Evolutionary conservation across 768 basidiomycete species (phyloP), one percentile per base, ranked within the genome.

Genomic region (Suillus subluteus): DNA sequence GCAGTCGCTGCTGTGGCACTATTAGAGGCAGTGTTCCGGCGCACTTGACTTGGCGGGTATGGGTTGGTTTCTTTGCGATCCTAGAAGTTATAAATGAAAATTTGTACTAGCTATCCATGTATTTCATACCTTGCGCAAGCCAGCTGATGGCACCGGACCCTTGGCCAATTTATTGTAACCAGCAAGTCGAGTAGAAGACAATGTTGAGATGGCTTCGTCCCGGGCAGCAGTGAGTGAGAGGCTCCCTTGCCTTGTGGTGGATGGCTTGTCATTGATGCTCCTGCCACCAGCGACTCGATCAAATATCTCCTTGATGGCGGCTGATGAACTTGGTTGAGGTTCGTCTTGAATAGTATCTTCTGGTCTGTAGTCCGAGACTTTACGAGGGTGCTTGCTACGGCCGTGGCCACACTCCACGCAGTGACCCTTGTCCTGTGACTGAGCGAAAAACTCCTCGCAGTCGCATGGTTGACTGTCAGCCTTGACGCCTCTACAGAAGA

Each of bases 91-190:
- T 44, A 0, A 44, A 44, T 44, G 3, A 44, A 44, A 8, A 21
- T 21, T 21, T 37, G 37, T 4, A 38, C 61, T 62, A 62, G 26
- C 16, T 15, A 11, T 35, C 13, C 0, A 6, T 6, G 11, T 11
- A 23, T 50, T n/a, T 44, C 61, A 15, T 30, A 62, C 61, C 61
- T 62, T 62, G 4, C 8, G 23, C 13, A 32, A 18, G 12, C 61
- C 61, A 62, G 43, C 61, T 12, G 32, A 43, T 18, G 61, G 41
- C 7, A 6, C 44, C 2, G 61, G 61, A n/a, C 61, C 61, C 30
- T 44, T 40, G 11, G 61, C 61, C 61, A 62, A 18, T 9, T 62
- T 62, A n/a, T 44, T 41, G n/a, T 62, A 62, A 9, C 26, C 23
- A 30, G 61, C 32, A 30, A 44, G 18, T 13, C 11, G 13, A 30